Evolutionary conservation across 2,329 filamentous ascomycete genomes (phyloP).

Genomic region (Grosmannia clavigera): DNA sequence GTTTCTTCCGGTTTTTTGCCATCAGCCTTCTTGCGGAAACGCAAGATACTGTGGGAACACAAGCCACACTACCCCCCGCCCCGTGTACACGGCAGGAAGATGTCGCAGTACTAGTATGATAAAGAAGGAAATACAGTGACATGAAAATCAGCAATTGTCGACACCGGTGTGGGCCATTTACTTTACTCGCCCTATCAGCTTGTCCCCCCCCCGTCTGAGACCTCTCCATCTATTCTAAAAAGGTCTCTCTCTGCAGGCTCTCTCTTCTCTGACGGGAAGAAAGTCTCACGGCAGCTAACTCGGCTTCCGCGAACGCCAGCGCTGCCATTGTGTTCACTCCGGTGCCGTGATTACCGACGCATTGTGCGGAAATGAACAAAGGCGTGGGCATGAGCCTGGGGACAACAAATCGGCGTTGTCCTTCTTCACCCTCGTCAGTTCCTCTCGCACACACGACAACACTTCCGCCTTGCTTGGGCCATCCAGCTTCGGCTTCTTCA

Average conservation of each 20-base stretch:
- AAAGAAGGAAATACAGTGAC: not conserved
- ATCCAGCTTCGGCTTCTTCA: not conserved
- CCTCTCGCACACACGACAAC: not conserved
- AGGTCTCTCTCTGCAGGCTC: not conserved
- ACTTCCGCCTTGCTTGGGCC: not conserved
- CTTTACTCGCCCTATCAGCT: not conserved
- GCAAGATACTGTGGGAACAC: not conserved
- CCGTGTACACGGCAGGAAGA: not conserved
- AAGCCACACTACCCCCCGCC: not conserved
- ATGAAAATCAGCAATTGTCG: not conserved
- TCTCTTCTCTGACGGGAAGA: not conserved
- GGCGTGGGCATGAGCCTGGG: not conserved
- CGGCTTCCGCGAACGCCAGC: not conserved
- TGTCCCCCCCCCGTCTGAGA: not conserved
- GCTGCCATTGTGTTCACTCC: not conserved
- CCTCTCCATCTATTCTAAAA: not conserved
- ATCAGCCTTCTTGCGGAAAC: not conserved
- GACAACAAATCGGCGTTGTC: slow-evolving; percentile 3
- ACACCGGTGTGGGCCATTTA: not conserved
- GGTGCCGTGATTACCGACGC: not conserved
- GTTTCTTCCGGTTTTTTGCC: not conserved
- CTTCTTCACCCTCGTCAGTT: not conserved
- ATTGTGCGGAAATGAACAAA: not conserved
- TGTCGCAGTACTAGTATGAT: not conserved
- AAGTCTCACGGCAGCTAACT: not conserved